Conservation (phyloP, 331 rosid genomes). For the Malus hybrid region DNA sequence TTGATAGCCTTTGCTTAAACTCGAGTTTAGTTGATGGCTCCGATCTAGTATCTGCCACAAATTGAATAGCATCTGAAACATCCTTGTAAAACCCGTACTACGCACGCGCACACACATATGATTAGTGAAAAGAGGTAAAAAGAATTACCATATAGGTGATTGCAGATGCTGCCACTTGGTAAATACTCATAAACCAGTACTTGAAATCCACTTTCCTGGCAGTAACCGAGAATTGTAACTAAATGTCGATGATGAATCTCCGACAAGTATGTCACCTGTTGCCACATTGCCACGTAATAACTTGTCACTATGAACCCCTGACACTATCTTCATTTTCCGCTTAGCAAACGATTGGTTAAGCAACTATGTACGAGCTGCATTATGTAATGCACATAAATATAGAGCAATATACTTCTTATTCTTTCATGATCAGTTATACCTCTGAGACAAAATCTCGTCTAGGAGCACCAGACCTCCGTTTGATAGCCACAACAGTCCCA, state of each 20-base stretch:
- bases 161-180: constrained; percentile 35
- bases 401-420: not conserved
- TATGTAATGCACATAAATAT: not conserved
- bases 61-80: not conserved
- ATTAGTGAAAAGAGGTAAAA: not conserved
- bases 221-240: constrained; percentile 36
- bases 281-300: not conserved
- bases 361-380: not conserved
- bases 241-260: constrained; percentile 41
- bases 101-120: not conserved
- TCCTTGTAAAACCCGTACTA: not conserved
- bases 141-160: constrained; percentile 36
- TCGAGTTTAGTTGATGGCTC: constrained; percentile 33
- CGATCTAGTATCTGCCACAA: constrained; percentile 16
- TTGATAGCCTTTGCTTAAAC: constrained; percentile 41
- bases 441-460: constrained; percentile 24
- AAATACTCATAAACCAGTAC: constrained; percentile 37
- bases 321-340: not conserved
- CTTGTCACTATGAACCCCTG: not conserved
- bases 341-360: not conserved
- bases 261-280: constrained; percentile 28
- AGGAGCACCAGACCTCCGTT: constrained; percentile 34
- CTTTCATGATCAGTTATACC: constrained; percentile 14
- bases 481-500: constrained; percentile 41
- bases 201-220: constrained; percentile 46